Evolutionary conservation across 306 rosid genomes (phyloP).

Genomic region (Inga laurina): DNA sequence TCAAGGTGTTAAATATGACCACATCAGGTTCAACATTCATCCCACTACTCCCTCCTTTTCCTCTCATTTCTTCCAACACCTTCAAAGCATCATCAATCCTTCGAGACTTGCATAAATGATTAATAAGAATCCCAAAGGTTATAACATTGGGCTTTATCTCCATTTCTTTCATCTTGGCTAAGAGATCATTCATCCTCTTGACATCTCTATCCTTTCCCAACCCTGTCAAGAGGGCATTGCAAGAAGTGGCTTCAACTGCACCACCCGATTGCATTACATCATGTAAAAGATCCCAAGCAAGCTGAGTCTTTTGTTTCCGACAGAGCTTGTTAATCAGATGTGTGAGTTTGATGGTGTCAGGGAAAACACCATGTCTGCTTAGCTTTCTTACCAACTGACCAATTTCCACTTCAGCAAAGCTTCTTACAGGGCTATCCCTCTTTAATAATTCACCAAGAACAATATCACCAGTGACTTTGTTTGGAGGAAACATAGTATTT

Average conservation of each 20-base stretch:
- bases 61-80: conserved; percentile 61
- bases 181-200: conserved; percentile 62
- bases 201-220: conserved; percentile 53
- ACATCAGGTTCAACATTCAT: conserved; percentile 58
- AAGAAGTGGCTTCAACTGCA: conserved; percentile 54
- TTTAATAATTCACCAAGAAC: conserved; percentile 48
- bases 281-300: conserved; percentile 70
- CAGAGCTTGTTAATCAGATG: conserved; percentile 59
- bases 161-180: conserved; percentile 66
- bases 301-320: conserved; percentile 43
- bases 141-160: conserved; percentile 52
- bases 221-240: conserved; percentile 71
- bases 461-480: conserved; percentile 45
- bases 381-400: conserved; percentile 54
- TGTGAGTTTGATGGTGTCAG: conserved; percentile 49
- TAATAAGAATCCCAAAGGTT: conserved; percentile 69
- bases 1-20: conserved; percentile 62
- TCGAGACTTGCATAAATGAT: conserved; percentile 67
- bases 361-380: conserved; percentile 49
- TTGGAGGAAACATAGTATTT: conserved; percentile 39
- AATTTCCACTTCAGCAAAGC: conserved; percentile 47
- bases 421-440: conserved; percentile 36
- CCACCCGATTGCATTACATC: conserved; percentile 54
- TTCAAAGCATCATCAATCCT: conserved; percentile 67
- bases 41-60: conserved; percentile 31